phyloP scores from a whole-genome alignment of 179 eudicot genomes.

The Beta lomatogona region DNA sequence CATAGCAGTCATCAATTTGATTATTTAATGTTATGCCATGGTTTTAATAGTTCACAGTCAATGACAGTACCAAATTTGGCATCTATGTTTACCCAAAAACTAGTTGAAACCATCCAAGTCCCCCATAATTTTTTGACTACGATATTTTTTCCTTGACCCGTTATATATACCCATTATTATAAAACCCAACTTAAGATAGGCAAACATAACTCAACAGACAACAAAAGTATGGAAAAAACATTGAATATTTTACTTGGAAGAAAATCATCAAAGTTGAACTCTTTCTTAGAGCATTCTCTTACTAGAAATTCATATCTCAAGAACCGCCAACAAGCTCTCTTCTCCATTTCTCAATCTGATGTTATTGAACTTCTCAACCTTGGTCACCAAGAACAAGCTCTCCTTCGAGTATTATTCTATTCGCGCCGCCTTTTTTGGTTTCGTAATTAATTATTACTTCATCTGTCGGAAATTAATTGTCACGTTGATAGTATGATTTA shows the following conservation, averaged over 20 bases:
- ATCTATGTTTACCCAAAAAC: background rate
- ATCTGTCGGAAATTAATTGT: background rate
- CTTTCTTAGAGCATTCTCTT: slow-evolving; percentile 37
- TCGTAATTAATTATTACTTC: background rate
- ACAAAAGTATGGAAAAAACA: slow-evolving; percentile 48
- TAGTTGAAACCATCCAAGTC: slow-evolving; percentile 14
- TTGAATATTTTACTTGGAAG: slow-evolving; percentile 55
- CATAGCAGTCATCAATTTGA: slow-evolving; percentile 8
- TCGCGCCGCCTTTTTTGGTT: background rate
- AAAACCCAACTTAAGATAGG: background rate
- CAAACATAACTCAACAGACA: background rate
- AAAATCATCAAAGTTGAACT: slow-evolving; percentile 39
- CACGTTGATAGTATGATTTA: background rate
- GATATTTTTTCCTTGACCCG: background rate
- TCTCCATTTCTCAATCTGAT: slow-evolving; percentile 52
- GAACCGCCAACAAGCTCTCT: slow-evolving; percentile 54
- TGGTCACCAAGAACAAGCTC: slow-evolving; percentile 56
- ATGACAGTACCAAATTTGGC: background rate
- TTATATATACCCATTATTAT: background rate
- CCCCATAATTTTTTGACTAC: background rate
- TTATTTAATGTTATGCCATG: background rate
- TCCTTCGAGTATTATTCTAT: slow-evolving; percentile 48
- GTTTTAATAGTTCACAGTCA: background rate
- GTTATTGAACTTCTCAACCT: slow-evolving; percentile 60
- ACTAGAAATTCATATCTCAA: slow-evolving; percentile 47